Evolutionary conservation across 169 alveolate genomes (phyloP), one percentile per base, ranked within the genome.

Genomic region (Plasmodium gallinaceum): DNA sequence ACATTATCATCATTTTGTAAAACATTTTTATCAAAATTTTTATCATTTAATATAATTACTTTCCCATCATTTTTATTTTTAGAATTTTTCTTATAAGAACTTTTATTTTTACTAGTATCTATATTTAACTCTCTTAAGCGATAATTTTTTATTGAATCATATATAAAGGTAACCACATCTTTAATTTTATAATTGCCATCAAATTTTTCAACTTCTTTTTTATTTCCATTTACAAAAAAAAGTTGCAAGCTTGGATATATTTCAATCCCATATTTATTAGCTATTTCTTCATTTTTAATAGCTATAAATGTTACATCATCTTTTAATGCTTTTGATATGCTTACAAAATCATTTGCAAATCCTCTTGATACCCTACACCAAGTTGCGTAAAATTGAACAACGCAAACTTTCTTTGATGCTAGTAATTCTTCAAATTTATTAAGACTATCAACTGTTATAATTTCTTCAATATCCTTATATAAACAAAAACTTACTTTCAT

Each of bases 191-290:
- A 87, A 89, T 89, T 57, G 62, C 89, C 74, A 94, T 94, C 68
- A 92, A 73, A 83, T 66, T 90, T 43, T 69, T 74, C 80, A 73
- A 64, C 58, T 45, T 85, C 72, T 60, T 80, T 48, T 65, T 66
- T 32, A 65, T 61, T 39, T 80, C 94, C 92, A 48, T 85, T 74
- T 42, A 87, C 90, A 32, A 94, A 88, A 88, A 95, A 96, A 88
- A 97, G 93, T 92, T 96, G 95, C 48, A 98, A 85, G 48, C 98
- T 93, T 45, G 99, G 99, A 95, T 90, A 98, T 51, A 97, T 96
- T 87, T 89, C 83, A 64, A 98, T 94, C 7, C 91, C 86, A 71
- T 93, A 95, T 26, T 91, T 88, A 57, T 74, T 87, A 85, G 90
- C 57, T 75, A 94, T 76, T 60, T 86, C 65, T 68, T 92, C 95